Base-by-base conservation (phyloP, 352 stramenopile genomes). In the Pythium brachiatum region DNA sequence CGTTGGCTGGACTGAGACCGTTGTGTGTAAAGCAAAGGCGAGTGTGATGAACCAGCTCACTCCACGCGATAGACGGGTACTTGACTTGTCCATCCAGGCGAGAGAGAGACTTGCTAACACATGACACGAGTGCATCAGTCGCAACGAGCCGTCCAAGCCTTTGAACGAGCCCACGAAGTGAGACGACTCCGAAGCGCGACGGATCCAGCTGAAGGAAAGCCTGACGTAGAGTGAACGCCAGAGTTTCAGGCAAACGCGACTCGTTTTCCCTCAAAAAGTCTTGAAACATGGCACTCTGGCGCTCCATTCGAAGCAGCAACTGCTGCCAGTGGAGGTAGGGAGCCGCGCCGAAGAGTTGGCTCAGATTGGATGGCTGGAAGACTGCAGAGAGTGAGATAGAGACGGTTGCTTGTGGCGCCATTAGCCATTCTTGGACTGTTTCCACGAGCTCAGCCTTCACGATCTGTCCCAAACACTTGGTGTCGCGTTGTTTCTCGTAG, bases 251-350 rank as follows among this genome's bases (percentile, higher is more conserved):
- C 2, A 83, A 38, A 13, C 47, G n/a, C 2, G 36, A 58, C 31
- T 82, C 78, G 1, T 75, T 53, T 0, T 73, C 57, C 0, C 53
- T 62, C 16, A 84, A 18, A 46, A 83, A 77, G 4, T 72, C 58
- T 38, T 78, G 69, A 18, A 87, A 71, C 15, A 71, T 18, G 27
- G 70, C 27, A 31, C 68, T 84, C 1, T 64, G 27, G 0, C 44
- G 61, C 57, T 88, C 81, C 20, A 90, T 60, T 27, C 65, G 64
- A 11, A 84, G 52, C 3, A 90, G 26, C n/a, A 90, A 41, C 32
- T 86, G 69, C 63, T 90, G 81, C 81, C 81, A 90, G 41, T 90
- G 81, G 6, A 87, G 20, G 20, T 58, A 64, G 25, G 70, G 69
- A 36, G 64, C 48, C 2, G 63, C 48, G 20, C 59, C 70, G 36